Conservation (phyloP, 2,329 filamentous ascomycete species). For the Xylaria sp. region DNA sequence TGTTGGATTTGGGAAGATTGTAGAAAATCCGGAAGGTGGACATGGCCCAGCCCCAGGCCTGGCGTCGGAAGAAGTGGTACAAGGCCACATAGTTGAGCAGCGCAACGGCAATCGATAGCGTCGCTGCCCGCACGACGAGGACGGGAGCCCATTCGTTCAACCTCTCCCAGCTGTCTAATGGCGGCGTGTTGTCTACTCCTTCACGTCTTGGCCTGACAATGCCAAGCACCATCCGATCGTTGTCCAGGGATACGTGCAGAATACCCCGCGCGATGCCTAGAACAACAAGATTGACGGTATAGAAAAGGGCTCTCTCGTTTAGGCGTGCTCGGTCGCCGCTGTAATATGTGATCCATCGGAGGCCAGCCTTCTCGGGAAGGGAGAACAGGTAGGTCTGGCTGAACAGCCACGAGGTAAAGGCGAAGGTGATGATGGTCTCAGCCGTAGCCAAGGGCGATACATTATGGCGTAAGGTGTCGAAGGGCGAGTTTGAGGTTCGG, state of each 20-base stretch:
- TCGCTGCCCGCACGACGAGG: slow-evolving; percentile 29
- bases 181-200: slow-evolving; percentile 21
- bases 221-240: slow-evolving; percentile 65
- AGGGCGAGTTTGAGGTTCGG: slow-evolving; percentile 70
- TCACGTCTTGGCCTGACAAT: slow-evolving; percentile 35
- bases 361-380: slow-evolving; percentile 57
- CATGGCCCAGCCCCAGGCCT: slow-evolving; percentile 71
- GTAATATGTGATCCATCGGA: slow-evolving; percentile 74
- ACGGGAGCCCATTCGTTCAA: slow-evolving; percentile 47
- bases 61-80: slow-evolving; percentile 66
- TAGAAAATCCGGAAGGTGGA: slow-evolving; percentile 72
- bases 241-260: slow-evolving; percentile 72
- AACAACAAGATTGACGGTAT: slow-evolving; percentile 70
- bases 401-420: slow-evolving; percentile 77
- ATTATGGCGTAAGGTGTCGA: slow-evolving; percentile 64
- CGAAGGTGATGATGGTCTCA: slow-evolving; percentile 76
- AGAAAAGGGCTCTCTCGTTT: slow-evolving; percentile 85
- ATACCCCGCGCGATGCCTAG: slow-evolving; percentile 71
- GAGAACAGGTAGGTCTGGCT: slow-evolving; percentile 81
- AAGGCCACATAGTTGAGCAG: slow-evolving; percentile 53
- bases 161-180: slow-evolving; percentile 33
- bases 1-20: slow-evolving; percentile 72
- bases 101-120: slow-evolving; percentile 41
- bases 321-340: slow-evolving; percentile 72
- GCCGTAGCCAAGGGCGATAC: slow-evolving; percentile 62